phyloP scores from a whole-genome alignment of 1,139 yeast species.

The Yamadazyma aaseri region DNA sequence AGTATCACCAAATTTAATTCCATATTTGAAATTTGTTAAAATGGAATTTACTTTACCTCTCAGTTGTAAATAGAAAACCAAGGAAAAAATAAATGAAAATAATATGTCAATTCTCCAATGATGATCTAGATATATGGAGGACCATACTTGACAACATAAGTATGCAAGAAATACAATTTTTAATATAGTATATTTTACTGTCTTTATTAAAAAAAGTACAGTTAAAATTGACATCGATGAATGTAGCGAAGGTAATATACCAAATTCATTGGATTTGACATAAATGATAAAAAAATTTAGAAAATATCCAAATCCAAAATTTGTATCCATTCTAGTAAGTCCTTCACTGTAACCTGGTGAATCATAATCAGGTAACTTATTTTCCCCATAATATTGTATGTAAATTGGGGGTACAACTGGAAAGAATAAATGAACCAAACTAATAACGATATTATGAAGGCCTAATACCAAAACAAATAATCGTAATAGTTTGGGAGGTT shows the following conservation, averaged over 20 bases:
- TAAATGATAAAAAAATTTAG: constrained; percentile 59
- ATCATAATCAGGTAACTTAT: constrained; percentile 52
- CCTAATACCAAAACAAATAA: constrained; percentile 56
- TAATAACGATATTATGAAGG: constrained; percentile 58
- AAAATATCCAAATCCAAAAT: constrained; percentile 56
- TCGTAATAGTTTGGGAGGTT: constrained; percentile 58
- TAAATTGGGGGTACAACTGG: constrained; percentile 79
- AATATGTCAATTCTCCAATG: constrained; percentile 64
- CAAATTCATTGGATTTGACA: constrained; percentile 67
- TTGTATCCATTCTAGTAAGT: constrained; percentile 59
- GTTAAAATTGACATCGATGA: constrained; percentile 62
- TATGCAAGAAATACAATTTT: constrained; percentile 33
- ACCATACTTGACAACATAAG: constrained; percentile 68
- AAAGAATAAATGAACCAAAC: constrained; percentile 54
- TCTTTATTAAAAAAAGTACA: constrained; percentile 45
- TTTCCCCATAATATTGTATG: constrained; percentile 56
- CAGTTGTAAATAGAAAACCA: constrained; percentile 20
- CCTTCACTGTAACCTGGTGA: constrained; percentile 74
- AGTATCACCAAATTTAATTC: constrained; percentile 24
- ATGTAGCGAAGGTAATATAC: constrained; percentile 68
- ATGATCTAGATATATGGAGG: constrained; percentile 70
- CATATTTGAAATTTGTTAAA: constrained; percentile 32
- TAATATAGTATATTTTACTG: constrained; percentile 36
- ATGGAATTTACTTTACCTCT: constrained; percentile 26
- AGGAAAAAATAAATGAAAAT: constrained; percentile 33